Evolutionary conservation across 805 yeast genomes (phyloP).

Genomic region (Spathaspora hagerdaliae): DNA sequence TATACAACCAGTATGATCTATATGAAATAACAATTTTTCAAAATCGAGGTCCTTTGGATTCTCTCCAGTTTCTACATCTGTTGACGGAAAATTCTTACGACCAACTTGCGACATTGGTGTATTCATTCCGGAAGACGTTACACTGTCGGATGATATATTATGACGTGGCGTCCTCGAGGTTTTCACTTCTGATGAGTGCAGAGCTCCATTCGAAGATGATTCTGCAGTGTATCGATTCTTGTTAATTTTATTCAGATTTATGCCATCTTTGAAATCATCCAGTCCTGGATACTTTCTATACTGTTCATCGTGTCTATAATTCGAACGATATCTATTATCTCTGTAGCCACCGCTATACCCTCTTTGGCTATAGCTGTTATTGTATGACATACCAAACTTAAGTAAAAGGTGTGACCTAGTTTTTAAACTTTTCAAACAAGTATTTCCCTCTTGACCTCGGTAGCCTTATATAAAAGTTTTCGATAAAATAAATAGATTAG

Average conservation of each 20-base stretch:
- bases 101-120: not conserved
- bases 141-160: not conserved
- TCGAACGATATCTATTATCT: conserved; percentile 1
- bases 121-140: not conserved
- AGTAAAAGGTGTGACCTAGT: too few species aligned
- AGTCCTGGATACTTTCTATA: not conserved
- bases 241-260: not conserved
- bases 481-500: too few species aligned
- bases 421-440: too few species aligned
- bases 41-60: conserved; percentile 28
- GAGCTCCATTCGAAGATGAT: not conserved
- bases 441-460: too few species aligned
- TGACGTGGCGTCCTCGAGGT: not conserved
- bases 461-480: too few species aligned
- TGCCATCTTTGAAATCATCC: not conserved
- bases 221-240: not conserved
- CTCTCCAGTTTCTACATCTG: conserved; percentile 25
- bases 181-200: not conserved
- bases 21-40: conserved; percentile 26
- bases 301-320: not conserved
- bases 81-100: not conserved
- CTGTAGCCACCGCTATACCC: conserved; percentile 3
- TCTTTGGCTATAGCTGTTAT: conserved; percentile 1
- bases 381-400: conserved; percentile 2
- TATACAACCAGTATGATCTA: conserved; percentile 11